Percentiles rank a stretch among this genome's conserved stretches.
Evolutionary conservation across 2,329 filamentous ascomycete genomes (phyloP).

Genomic region (Monosporascus cannonballus): DNA sequence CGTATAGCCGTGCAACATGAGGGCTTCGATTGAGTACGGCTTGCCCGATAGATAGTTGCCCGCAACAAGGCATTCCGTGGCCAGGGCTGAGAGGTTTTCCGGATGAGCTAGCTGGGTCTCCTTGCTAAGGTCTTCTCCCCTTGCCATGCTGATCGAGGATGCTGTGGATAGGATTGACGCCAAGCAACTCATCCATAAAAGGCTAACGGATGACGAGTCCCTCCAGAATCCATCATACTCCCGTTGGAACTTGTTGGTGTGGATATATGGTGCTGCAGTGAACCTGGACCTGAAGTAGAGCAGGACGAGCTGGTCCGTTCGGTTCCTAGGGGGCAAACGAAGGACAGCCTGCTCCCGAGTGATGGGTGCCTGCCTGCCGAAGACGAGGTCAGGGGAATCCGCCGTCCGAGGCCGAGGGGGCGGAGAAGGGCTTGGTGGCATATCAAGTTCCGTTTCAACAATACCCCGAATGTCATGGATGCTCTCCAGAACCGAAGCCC

Average conservation of each 20-base stretch:
- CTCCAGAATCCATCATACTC: constrained; percentile 44
- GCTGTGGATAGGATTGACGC: constrained; percentile 41
- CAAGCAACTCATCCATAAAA: constrained; percentile 46
- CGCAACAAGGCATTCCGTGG: constrained; percentile 40
- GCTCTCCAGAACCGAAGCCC: constrained; percentile 29
- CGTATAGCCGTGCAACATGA: constrained; percentile 39
- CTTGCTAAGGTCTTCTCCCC: constrained; percentile 19
- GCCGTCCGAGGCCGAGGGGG: constrained; percentile 16
- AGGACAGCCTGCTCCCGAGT: constrained; percentile 27
- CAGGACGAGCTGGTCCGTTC: constrained; percentile 26
- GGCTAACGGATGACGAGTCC: constrained; percentile 30
- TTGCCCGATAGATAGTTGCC: constrained; percentile 41
- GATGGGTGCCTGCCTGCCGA: constrained; percentile 20
- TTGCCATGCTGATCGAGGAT: constrained; percentile 27
- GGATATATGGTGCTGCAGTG: constrained; percentile 28
- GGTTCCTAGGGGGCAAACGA: constrained; percentile 23
- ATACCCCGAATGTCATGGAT: constrained; percentile 30
- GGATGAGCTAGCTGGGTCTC: constrained; percentile 20
- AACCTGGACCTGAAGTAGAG: constrained; percentile 29
- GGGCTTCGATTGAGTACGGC: constrained; percentile 41
- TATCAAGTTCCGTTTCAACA: constrained; percentile 21
- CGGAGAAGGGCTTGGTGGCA: constrained; percentile 19
- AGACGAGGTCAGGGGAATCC: constrained; percentile 23
- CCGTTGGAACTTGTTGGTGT: constrained; percentile 38
- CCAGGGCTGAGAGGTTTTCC: constrained; percentile 28